Conservation (phyloP, 2,329 filamentous ascomycete genomes). For the Chaetothyriales sp. region DNA sequence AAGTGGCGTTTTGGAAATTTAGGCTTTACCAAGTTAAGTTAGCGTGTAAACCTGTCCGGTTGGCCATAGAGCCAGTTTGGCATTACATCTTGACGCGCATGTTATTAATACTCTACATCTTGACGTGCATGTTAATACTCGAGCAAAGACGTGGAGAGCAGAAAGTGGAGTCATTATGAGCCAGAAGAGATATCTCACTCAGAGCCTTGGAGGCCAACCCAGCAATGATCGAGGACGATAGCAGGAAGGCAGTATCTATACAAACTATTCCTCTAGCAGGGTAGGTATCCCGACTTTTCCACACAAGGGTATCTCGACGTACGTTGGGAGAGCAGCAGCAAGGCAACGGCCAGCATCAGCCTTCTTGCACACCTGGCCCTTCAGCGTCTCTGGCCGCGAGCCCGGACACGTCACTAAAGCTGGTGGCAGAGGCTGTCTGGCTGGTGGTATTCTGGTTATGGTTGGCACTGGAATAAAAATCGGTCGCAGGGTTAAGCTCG, state of each 20-base stretch:
- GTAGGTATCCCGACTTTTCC: background rate
- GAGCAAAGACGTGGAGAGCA: background rate
- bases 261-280: background rate
- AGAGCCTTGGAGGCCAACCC: too few relatives aligned
- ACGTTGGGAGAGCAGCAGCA: background rate
- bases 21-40: too few relatives aligned
- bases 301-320: background rate
- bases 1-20: too few relatives aligned
- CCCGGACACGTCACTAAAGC: background rate
- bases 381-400: background rate
- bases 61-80: too few relatives aligned
- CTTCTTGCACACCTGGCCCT: background rate
- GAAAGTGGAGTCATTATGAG: background rate
- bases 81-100: too few relatives aligned
- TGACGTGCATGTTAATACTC: too few relatives aligned
- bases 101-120: too few relatives aligned
- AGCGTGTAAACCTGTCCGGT: too few relatives aligned
- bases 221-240: background rate
- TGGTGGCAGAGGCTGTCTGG: background rate
- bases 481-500: slow-evolving; percentile 26
- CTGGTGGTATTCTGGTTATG: background rate
- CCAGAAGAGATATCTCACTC: background rate
- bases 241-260: background rate
- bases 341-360: background rate
- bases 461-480: background rate